phyloP scores from a whole-genome alignment of 1,284 basidiomycete genomes.

The Pseudozyma tsukubaensis region DNA sequence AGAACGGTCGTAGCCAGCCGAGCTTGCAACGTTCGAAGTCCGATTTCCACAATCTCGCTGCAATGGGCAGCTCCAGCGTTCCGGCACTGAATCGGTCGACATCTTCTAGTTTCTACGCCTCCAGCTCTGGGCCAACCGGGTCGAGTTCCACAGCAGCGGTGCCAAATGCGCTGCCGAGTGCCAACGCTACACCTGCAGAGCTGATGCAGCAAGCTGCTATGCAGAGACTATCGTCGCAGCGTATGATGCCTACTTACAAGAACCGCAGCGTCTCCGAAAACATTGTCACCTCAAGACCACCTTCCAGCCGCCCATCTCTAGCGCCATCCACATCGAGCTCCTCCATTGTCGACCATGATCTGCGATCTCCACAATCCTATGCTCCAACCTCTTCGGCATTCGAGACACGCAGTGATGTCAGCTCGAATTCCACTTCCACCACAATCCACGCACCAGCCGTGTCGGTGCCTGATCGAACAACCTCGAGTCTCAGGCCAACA shows the following conservation, averaged over 20 bases:
- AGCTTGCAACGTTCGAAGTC: constrained; percentile 28
- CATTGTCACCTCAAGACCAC: constrained; percentile 2
- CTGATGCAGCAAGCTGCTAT: constrained; percentile 42
- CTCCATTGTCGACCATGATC: constrained; percentile 1
- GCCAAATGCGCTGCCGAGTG: too few species aligned
- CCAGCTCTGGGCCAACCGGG: background rate
- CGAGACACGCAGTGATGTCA: too few species aligned
- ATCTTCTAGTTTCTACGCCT: constrained; percentile 6
- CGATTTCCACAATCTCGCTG: constrained; percentile 17
- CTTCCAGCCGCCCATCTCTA: constrained; percentile 5
- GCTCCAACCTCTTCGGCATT: background rate
- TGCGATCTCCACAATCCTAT: too few species aligned
- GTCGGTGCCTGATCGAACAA: constrained; percentile 19
- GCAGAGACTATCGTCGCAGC: constrained; percentile 45
- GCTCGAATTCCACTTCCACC: background rate
- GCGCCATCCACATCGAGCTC: background rate
- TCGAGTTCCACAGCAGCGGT: constrained; percentile 1
- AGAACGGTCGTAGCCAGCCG: background rate
- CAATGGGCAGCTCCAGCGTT: background rate
- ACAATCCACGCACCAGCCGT: constrained; percentile 1
- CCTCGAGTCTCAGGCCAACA: constrained; percentile 4
- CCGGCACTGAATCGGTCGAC: constrained; percentile 20
- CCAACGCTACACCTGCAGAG: constrained; percentile 20
- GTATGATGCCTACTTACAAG: constrained; percentile 18
- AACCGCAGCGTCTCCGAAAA: constrained; percentile 22